These are phyloP conservation scores for Phialophora tarda DNA, from an alignment of 2,329 filamentous ascomycete genomes.

Conservation along the genomic window DNA sequence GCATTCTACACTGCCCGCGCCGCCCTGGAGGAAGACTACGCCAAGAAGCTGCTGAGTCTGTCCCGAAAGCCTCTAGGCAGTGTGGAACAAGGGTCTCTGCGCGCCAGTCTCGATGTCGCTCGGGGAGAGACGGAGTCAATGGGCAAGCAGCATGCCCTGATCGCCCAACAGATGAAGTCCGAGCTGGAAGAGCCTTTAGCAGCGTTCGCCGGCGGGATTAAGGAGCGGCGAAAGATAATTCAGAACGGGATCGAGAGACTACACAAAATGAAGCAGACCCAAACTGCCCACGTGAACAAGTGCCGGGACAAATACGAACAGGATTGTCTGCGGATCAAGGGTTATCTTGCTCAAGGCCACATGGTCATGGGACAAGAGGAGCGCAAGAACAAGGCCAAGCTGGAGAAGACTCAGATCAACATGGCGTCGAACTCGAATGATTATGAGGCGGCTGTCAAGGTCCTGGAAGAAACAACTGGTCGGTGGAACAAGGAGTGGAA, in stretches of 20 bases:
- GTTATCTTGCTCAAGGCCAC: constrained; percentile 95
- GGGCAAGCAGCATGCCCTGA: constrained; percentile 88
- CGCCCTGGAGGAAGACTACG: constrained; percentile 95
- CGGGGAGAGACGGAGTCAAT: constrained; percentile 90
- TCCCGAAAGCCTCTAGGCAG: constrained; percentile 89
- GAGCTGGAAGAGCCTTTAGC: constrained; percentile 92
- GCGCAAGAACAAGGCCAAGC: constrained; percentile 96
- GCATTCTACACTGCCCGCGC: constrained; percentile 89
- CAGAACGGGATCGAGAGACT: constrained; percentile 93
- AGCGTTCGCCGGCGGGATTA: constrained; percentile 92
- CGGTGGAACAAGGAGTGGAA: constrained; percentile 99
- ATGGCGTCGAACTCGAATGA: constrained; percentile 88
- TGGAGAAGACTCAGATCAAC: constrained; percentile 98
- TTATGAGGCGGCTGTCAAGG: constrained; percentile 91
- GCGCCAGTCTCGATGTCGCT: constrained; percentile 82
- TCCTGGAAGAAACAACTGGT: constrained; percentile 90
- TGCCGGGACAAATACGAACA: constrained; percentile 94
- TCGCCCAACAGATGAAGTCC: constrained; percentile 91
- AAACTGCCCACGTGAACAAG: constrained; percentile 92
- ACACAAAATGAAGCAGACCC: constrained; percentile 88
- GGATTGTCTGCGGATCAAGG: constrained; percentile 97
- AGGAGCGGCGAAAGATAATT: constrained; percentile 94
- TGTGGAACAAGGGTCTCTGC: constrained; percentile 81
- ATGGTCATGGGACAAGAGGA: constrained; percentile 99
- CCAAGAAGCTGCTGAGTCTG: constrained; percentile 83